phyloP scores from a whole-genome alignment of 129 eudicot species.

The Tanacetum coccineum region DNA sequence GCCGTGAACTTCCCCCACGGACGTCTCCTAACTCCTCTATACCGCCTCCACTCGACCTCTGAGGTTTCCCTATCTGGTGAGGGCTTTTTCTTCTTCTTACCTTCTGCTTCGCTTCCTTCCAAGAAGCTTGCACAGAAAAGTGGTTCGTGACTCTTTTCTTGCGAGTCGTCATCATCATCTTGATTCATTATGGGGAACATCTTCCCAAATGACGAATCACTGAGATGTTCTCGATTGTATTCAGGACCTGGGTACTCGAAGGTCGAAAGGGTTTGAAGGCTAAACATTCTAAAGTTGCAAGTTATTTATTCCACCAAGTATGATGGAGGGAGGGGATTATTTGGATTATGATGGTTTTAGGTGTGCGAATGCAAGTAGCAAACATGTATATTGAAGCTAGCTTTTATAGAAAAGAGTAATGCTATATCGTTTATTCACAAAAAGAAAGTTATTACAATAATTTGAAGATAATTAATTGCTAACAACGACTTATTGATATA shows the following conservation, averaged over 20 bases:
- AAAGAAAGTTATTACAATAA: neutral
- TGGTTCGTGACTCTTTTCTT: constrained; percentile 3
- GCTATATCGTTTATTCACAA: neutral
- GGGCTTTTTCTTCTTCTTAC: constrained; percentile 16
- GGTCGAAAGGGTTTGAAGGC: constrained; percentile 16
- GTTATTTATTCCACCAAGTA: constrained; percentile 9
- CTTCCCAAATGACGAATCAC: constrained; percentile 7
- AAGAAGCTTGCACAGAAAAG: constrained; percentile 9
- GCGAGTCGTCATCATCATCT: constrained; percentile 2
- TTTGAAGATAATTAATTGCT: neutral
- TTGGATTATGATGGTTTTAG: constrained; percentile 8
- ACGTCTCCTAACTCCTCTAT: constrained; percentile 34
- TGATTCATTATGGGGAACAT: constrained; percentile 9
- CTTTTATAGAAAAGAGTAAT: constrained; percentile 6
- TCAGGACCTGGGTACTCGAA: constrained; percentile 15
- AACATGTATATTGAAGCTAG: neutral
- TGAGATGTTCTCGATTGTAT: neutral
- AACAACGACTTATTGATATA: no score
- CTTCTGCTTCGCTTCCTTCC: constrained; percentile 7
- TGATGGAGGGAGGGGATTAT: constrained; percentile 13
- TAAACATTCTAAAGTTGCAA: constrained; percentile 17
- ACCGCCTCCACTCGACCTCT: constrained; percentile 35
- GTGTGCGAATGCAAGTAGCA: neutral
- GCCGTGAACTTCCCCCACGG: constrained; percentile 45
- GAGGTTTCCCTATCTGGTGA: constrained; percentile 1